Evolutionary conservation across 257 asterid genomes (phyloP).

Genomic region (Solanum sitiens): DNA sequence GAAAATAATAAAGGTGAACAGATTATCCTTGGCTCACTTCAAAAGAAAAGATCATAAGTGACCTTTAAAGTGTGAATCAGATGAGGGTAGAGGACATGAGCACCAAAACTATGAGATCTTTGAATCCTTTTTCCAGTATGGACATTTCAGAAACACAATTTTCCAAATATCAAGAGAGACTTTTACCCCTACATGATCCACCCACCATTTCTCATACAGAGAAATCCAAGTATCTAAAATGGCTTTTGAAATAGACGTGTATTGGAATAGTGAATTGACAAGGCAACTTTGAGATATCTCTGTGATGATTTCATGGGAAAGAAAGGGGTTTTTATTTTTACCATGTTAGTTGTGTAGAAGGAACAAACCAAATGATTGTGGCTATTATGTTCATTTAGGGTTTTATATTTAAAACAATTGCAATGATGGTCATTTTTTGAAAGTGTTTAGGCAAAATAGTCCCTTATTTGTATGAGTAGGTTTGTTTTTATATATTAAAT

Average conservation of each 20-base stretch:
- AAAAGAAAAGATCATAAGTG: slow-evolving; percentile 17
- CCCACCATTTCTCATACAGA: slow-evolving; percentile 23
- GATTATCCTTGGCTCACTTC: background rate
- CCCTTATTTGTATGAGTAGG: too few species aligned
- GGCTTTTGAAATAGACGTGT: background rate
- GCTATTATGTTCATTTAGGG: background rate
- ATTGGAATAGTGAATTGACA: too few species aligned
- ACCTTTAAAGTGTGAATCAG: slow-evolving; percentile 7
- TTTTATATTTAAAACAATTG: too few species aligned
- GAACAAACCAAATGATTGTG: background rate
- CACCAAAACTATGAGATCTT: background rate
- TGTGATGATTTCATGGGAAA: background rate
- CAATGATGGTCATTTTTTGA: background rate
- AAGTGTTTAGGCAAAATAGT: too few species aligned
- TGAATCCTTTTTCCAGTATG: background rate
- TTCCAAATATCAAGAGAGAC: background rate
- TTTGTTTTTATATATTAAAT: too few species aligned
- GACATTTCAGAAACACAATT: background rate
- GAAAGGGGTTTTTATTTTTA: background rate
- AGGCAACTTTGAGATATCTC: background rate
- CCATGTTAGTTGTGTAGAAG: background rate
- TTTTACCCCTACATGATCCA: background rate
- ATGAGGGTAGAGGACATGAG: background rate
- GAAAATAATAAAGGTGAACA: background rate
- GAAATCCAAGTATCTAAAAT: background rate